These are phyloP conservation scores for Raffaelea albimanens DNA, from an alignment of 2,329 filamentous ascomycete species.

Conservation along the genomic window DNA sequence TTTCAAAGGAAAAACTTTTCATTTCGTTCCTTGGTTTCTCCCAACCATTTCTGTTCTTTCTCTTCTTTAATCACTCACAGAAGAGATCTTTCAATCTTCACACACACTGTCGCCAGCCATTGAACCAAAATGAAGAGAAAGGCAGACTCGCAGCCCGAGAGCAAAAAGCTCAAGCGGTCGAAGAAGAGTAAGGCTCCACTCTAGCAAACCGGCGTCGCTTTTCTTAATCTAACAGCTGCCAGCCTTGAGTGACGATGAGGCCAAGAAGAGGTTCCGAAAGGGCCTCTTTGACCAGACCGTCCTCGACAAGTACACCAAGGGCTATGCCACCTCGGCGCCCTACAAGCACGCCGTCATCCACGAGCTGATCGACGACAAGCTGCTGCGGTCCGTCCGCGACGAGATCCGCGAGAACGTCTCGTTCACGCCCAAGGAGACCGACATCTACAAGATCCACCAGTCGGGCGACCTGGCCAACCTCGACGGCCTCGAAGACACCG, in stretches of 20 bases:
- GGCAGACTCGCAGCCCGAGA: conserved; percentile 27
- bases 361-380: conserved; percentile 65
- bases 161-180: conserved; percentile 38
- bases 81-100: background rate
- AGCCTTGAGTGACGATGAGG: conserved; percentile 40
- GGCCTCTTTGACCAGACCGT: conserved; percentile 55
- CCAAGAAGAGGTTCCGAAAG: conserved; percentile 51
- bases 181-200: conserved; percentile 31
- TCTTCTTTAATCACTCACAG: conserved; percentile 15
- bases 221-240: conserved; percentile 1
- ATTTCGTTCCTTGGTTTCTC: background rate
- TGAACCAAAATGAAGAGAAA: conserved; percentile 19
- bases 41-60: background rate
- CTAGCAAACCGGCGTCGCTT: no score
- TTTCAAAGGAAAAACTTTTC: conserved; percentile 7
- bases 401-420: conserved; percentile 87
- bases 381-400: conserved; percentile 76
- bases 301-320: conserved; percentile 47
- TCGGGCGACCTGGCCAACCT: conserved; percentile 95
- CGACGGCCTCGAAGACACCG: conserved; percentile 81
- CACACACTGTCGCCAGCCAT: background rate
- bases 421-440: conserved; percentile 97
- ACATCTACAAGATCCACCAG: conserved; percentile 99
- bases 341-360: conserved; percentile 93
- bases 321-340: conserved; percentile 55